Base-by-base conservation (phyloP, 805 yeast genomes). In the Yamadazyma sp. region DNA sequence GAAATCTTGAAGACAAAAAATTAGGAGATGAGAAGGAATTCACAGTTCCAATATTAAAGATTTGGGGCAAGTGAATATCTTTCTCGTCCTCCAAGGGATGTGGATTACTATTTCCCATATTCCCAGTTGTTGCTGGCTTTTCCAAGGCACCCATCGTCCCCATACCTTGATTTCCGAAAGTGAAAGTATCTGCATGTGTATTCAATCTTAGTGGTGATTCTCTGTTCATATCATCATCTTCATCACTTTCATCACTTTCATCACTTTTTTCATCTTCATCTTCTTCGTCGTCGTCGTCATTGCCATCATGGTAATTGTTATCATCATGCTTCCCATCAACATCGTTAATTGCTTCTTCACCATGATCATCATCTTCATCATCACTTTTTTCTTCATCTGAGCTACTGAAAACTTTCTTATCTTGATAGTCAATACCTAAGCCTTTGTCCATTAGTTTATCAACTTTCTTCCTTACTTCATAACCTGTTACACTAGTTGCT, bases 161-260 rank as follows among this genome's bases (percentile, higher is more conserved):
- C 26, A 6, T 9, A 9, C 11, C 7, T 13, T 7, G 26, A 13
- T 12, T 23, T 23, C 15, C 27, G 18, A 39, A 34, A 9, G 42
- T 21, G 14, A 40, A 48, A 7, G 49, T 39, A 20, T 50, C 57
- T 12, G 44, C 38, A 4, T 43, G 38, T 2, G 53, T 55, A 39
- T 60, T 57, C 18, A 59, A 40, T 36, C 48, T 54, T 28, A 59
- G 48, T 0, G 64, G 60, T 2, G 60, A 49, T 4, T 55, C 50
- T 33, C 37, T 39, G 23, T 44, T 39, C 27, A 47, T 30, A 17
- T 42, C 47, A 10, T 35, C 37, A 13, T 48, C 57, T 28, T 66
- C 73, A 33, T 70, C 75, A 27, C 52, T 65, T 17, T 63, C 66
- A 43, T 64, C 54, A 33, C 65, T 63, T 17, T 55, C 61, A 5